Percentiles rank a stretch among this genome's conserved stretches.
These are phyloP conservation scores for Penicillium expansum DNA, from an alignment of 2,329 filamentous ascomycete genomes.

Conservation along the genomic window DNA sequence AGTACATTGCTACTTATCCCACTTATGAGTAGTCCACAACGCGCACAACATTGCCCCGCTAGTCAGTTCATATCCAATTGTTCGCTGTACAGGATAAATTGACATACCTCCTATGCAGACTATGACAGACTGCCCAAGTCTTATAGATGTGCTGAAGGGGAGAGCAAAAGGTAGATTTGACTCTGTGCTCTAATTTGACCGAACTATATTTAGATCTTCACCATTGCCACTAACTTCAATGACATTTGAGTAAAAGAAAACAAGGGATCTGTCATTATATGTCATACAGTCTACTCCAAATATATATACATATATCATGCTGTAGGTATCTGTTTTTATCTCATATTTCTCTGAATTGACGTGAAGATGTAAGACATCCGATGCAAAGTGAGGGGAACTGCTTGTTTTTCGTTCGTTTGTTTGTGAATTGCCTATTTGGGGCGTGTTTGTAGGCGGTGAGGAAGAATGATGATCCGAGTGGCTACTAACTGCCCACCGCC, in stretches of 20 bases:
- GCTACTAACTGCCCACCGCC: constrained; percentile 21
- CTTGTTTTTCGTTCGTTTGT: constrained; percentile 21
- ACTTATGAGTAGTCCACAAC: too few species aligned
- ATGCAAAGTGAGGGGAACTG: background rate
- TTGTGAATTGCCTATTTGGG: constrained; percentile 33
- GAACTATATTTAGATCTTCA: background rate
- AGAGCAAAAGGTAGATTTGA: background rate
- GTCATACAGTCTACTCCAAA: too few species aligned
- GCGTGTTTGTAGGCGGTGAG: constrained; percentile 16
- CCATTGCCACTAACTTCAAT: background rate
- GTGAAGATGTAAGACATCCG: background rate
- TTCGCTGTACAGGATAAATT: background rate
- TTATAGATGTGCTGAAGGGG: background rate
- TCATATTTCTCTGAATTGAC: background rate
- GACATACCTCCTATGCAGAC: background rate
- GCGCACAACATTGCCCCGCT: background rate
- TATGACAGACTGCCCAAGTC: background rate
- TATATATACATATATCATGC: background rate
- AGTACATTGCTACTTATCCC: too few species aligned
- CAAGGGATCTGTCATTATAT: background rate
- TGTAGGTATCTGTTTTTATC: background rate
- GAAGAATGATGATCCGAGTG: constrained; percentile 31
- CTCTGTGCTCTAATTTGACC: background rate
- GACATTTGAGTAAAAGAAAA: background rate
- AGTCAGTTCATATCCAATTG: background rate